Conservation (phyloP, 352 stramenopile genomes). For the Elongisporangium undulatum region DNA sequence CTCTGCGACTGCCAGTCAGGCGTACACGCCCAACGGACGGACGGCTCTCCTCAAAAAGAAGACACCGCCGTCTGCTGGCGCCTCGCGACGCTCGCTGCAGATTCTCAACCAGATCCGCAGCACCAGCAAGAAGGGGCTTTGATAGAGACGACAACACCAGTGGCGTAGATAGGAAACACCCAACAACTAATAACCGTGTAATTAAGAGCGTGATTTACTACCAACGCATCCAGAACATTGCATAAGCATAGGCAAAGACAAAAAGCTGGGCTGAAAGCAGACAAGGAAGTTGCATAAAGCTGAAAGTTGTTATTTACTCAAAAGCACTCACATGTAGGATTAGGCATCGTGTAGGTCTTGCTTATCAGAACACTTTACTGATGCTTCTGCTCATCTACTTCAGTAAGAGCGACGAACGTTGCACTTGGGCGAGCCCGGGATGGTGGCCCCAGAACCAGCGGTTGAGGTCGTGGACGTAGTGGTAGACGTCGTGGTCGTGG, state of each 20-base stretch:
- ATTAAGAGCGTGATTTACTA: neutral
- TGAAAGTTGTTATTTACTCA: neutral
- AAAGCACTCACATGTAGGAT: neutral
- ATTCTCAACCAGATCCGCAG: constrained; percentile 79
- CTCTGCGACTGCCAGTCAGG: constrained; percentile 14
- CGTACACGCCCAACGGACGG: constrained; percentile 31
- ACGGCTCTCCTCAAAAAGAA: constrained; percentile 36
- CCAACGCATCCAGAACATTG: neutral
- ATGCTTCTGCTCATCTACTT: neutral
- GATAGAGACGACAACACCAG: neutral
- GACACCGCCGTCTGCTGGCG: constrained; percentile 59
- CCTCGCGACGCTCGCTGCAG: constrained; percentile 68
- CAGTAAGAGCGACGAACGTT: constrained; percentile 5
- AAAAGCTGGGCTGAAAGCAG: neutral
- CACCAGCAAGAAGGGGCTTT: constrained; percentile 4
- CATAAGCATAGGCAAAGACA: neutral
- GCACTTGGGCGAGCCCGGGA: constrained; percentile 1
- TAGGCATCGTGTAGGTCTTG: neutral
- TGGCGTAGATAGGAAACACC: too few species aligned
- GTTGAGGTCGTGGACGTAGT: constrained; percentile 1
- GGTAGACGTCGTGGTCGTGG: neutral
- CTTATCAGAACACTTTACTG: neutral
- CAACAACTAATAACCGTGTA: neutral
- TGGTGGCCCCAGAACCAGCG: neutral
- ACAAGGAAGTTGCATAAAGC: neutral